A percentile compares a stretch with the other conserved stretches of the same genome.
phyloP scores from a whole-genome alignment of 2,329 filamentous ascomycete genomes.

The Calcarisporium arbuscula region DNA sequence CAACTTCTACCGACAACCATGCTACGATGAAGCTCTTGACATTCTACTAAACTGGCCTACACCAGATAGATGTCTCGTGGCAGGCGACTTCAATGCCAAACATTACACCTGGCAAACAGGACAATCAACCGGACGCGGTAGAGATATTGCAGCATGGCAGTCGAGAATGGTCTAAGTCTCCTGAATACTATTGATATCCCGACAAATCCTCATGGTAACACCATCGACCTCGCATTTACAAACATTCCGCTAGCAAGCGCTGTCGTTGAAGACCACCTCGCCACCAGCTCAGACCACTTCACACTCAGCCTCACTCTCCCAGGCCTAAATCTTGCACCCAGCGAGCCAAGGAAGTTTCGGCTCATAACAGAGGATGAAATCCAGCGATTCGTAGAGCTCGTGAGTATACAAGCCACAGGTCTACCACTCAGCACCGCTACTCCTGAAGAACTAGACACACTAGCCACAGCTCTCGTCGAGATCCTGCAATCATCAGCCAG shows the following conservation, averaged over 20 bases:
- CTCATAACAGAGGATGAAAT: no score
- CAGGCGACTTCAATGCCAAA: neutral
- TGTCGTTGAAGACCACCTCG: constrained; percentile 7
- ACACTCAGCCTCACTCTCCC: constrained; percentile 8
- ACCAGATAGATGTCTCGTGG: constrained; percentile 9
- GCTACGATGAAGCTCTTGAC: constrained; percentile 8
- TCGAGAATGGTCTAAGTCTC: constrained; percentile 1
- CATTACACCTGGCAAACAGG: constrained; percentile 1
- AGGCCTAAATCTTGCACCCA: no score
- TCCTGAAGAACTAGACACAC: no score
- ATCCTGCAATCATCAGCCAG: no score
- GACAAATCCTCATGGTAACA: neutral
- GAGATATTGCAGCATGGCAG: neutral
- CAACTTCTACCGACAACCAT: constrained; percentile 12
- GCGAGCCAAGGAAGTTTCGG: no score
- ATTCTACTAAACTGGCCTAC: constrained; percentile 8
- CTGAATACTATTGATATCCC: neutral
- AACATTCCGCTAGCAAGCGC: constrained; percentile 7
- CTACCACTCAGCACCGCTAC: no score
- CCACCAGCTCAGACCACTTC: constrained; percentile 10
- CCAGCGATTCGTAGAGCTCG: no score
- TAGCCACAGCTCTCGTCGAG: no score
- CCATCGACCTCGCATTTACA: constrained; percentile 8
- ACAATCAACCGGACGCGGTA: no score
- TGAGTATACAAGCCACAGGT: no score